Percentiles rank a stretch among this genome's conserved stretches.
These are phyloP conservation scores for Sporothrix globosa DNA, from an alignment of 2,329 filamentous ascomycete genomes.

Conservation along the genomic window DNA sequence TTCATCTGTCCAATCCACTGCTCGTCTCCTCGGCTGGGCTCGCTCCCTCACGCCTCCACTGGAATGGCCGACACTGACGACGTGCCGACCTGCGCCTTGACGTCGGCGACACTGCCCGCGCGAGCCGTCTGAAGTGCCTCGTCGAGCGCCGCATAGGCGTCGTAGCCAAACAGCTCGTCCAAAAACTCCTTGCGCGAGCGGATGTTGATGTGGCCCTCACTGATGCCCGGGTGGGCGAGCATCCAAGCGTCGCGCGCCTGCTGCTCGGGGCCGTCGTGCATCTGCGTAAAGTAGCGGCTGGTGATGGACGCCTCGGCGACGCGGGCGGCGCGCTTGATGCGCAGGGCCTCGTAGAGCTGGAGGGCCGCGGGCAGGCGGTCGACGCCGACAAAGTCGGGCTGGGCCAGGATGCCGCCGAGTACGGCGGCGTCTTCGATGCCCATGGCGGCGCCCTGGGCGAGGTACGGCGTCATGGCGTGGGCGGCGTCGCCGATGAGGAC, in stretches of 20 bases:
- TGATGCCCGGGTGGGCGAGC: slow-evolving; percentile 33
- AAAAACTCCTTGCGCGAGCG: slow-evolving; percentile 33
- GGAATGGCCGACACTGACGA: slow-evolving; percentile 22
- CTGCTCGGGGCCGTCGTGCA: slow-evolving; percentile 32
- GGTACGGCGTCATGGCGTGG: slow-evolving; percentile 54
- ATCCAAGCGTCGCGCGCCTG: slow-evolving; percentile 32
- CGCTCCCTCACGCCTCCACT: slow-evolving; percentile 20
- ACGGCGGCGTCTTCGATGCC: slow-evolving; percentile 55
- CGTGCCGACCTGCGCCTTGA: slow-evolving; percentile 16
- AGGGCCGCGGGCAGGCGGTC: slow-evolving; percentile 23
- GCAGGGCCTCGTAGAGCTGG: slow-evolving; percentile 30
- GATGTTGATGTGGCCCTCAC: slow-evolving; percentile 31
- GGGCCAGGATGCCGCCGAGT: slow-evolving; percentile 46
- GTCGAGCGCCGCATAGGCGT: slow-evolving; percentile 26
- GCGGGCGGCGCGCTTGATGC: slow-evolving; percentile 31
- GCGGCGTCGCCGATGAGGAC: slow-evolving; percentile 54
- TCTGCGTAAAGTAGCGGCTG: slow-evolving; percentile 32
- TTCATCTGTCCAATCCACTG: too few species aligned
- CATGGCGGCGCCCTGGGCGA: slow-evolving; percentile 53
- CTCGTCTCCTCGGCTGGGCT: too few species aligned
- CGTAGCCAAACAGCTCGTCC: slow-evolving; percentile 34
- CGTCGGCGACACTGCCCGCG: not conserved
- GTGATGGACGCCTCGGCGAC: slow-evolving; percentile 29
- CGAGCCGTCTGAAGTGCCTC: slow-evolving; percentile 27
- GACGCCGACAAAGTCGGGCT: slow-evolving; percentile 32